Percentiles rank a stretch among this genome's conserved stretches.
These are phyloP conservation scores for Cyberlindnera mississippiensis DNA, from an alignment of 805 yeast species.

Conservation along the genomic window DNA sequence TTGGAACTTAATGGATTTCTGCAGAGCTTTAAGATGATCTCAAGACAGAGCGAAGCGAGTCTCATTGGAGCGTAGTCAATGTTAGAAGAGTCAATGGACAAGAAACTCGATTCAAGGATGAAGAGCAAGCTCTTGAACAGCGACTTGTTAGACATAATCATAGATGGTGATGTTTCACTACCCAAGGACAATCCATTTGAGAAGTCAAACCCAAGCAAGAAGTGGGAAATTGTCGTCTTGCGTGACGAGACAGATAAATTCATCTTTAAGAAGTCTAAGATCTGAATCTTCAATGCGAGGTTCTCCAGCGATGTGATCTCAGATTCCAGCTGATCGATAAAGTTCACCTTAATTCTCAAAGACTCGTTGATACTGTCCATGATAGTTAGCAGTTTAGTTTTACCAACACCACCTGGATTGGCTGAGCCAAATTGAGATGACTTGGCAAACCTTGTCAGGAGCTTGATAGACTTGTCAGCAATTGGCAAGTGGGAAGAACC, in stretches of 20 bases:
- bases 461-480: constrained; percentile 48
- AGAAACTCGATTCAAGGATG: constrained; percentile 46
- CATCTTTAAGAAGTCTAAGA: constrained; percentile 54
- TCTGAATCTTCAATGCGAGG: constrained; percentile 48
- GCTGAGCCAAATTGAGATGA: constrained; percentile 43
- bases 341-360: constrained; percentile 63
- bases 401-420: constrained; percentile 32
- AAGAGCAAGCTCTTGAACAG: constrained; percentile 51
- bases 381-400: constrained; percentile 63
- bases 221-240: constrained; percentile 61
- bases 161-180: constrained; percentile 40
- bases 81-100: constrained; percentile 34
- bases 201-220: constrained; percentile 69
- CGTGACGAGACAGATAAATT: constrained; percentile 42
- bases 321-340: constrained; percentile 62
- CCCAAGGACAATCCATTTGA: constrained; percentile 49
- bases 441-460: constrained; percentile 48
- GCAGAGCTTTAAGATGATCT: constrained; percentile 59
- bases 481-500: constrained; percentile 51
- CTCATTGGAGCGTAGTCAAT: constrained; percentile 54
- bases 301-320: constrained; percentile 36
- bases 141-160: constrained; percentile 50
- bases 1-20: constrained; percentile 51
- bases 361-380: constrained; percentile 79
- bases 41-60: constrained; percentile 54